Evolutionary conservation across 768 basidiomycete species (phyloP).

Genomic region (Serendipita sp.): DNA sequence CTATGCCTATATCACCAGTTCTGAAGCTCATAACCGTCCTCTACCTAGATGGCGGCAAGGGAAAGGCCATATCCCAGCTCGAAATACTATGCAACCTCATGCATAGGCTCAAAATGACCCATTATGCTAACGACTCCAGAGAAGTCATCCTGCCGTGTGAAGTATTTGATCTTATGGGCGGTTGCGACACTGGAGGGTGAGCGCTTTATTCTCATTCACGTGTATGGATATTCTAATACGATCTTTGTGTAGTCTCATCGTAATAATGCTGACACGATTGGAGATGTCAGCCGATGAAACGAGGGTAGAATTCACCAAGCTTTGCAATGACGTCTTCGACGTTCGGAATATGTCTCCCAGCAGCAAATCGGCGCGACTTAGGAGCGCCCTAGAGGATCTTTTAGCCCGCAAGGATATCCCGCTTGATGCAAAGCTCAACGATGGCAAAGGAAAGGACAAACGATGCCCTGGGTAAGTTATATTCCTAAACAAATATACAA

Average conservation of each 20-base stretch:
- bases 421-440: not conserved
- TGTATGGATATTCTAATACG: not conserved
- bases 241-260: not conserved
- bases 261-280: slow-evolving; percentile 7
- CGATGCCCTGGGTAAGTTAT: too few relatives aligned
- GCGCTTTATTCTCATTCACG: not conserved
- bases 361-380: not conserved
- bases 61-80: not conserved
- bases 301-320: not conserved
- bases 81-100: not conserved
- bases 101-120: not conserved
- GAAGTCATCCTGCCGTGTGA: slow-evolving; percentile 13
- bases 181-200: slow-evolving; percentile 17
- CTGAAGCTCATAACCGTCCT: too few relatives aligned
- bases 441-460: not conserved
- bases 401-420: not conserved
- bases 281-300: slow-evolving; percentile 4
- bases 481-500: too few relatives aligned
- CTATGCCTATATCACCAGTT: too few relatives aligned
- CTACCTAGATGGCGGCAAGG: not conserved
- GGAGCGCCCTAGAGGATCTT: not conserved
- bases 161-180: slow-evolving; percentile 17
- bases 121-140: not conserved
- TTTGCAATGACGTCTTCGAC: not conserved
- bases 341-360: not conserved